These are phyloP conservation scores for Aspergillus sp. DNA, from an alignment of 2,329 filamentous ascomycete genomes.

Conservation along the genomic window DNA sequence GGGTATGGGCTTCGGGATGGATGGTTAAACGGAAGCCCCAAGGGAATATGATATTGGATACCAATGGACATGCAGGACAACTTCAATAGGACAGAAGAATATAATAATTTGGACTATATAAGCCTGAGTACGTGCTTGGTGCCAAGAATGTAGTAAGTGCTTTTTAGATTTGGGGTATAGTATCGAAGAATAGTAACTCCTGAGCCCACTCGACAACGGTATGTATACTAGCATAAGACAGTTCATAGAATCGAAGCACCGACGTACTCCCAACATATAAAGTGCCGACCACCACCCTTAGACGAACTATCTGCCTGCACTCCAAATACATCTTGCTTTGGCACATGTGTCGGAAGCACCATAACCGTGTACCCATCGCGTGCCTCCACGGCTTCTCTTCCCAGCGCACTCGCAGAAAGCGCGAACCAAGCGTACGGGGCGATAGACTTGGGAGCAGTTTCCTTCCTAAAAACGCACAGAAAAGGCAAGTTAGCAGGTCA, in stretches of 20 bases:
- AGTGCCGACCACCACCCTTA: conserved; percentile 15
- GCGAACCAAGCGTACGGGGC: conserved; percentile 35
- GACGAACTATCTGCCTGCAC: conserved; percentile 4
- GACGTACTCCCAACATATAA: conserved; percentile 44
- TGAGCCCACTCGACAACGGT: neutral
- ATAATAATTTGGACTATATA: neutral
- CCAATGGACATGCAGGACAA: neutral
- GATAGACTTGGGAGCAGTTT: conserved; percentile 15
- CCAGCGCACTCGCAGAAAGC: conserved; percentile 35
- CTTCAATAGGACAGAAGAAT: neutral
- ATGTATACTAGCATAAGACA: conserved; percentile 1
- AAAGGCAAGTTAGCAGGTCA: neutral
- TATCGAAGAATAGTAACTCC: neutral
- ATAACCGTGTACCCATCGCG: conserved; percentile 44
- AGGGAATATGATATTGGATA: neutral
- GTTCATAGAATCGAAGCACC: conserved; percentile 26
- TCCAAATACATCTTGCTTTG: neutral
- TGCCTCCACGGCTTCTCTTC: conserved; percentile 40
- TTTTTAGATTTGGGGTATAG: neutral
- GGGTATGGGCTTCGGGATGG: conserved; percentile 2
- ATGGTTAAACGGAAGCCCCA: neutral
- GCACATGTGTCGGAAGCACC: conserved; percentile 14
- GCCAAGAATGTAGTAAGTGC: neutral
- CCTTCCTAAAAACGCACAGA: conserved; percentile 14
- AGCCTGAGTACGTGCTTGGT: too few species aligned